Evolutionary conservation across 1,284 basidiomycete species (phyloP), one percentile per base, ranked within the genome.

Genomic region (Cryptococcus sp.): DNA sequence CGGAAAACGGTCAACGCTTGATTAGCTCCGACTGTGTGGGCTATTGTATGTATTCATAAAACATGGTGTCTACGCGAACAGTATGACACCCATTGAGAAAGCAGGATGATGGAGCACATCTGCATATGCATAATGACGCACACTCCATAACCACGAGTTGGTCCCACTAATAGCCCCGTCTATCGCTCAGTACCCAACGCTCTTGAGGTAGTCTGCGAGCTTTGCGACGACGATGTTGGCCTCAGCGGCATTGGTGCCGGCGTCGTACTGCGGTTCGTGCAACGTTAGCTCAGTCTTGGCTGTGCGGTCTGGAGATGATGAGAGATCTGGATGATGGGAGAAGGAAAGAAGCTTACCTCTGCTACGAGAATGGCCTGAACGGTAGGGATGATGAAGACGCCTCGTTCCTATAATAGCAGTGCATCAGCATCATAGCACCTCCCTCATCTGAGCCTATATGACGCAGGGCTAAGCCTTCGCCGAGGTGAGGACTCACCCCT

Each of bases 331-430:
- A 19, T 49, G 22, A 19, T 27, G n/a, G 22, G 22, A 7, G 47
- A 49, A 49, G 17, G 22, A 11, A 5, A 13, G 2, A 35, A 13
- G 13, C 74, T 56, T 50, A 78, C 76, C 70, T 88, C 87, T 15
- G 87, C 85, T 23, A 98, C 86, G 58, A 98, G 83, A 62, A 96
- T 83, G 4, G 91, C 92, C 74, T 93, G 90, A 68, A 84, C 89
- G 25, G 93, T 97, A 83, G 92, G 91, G 59, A 92, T 88, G 63
- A 94, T 74, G 61, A 93, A 81, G 58, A 84, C 84, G 1, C 94
- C 95, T 75, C 91, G 86, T 27, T 84, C 85, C 92, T 95, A 73
- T 23, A 53, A 40, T 47, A 16, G 22, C 23, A 17, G 25, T 8
- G 3, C 22, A 54, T 65, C 53, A 59, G 46, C 44, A 22, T 38